These are phyloP conservation scores for Penicillium chermesinum DNA, from an alignment of 495 filamentous ascomycete genomes.

Conservation along the genomic window DNA sequence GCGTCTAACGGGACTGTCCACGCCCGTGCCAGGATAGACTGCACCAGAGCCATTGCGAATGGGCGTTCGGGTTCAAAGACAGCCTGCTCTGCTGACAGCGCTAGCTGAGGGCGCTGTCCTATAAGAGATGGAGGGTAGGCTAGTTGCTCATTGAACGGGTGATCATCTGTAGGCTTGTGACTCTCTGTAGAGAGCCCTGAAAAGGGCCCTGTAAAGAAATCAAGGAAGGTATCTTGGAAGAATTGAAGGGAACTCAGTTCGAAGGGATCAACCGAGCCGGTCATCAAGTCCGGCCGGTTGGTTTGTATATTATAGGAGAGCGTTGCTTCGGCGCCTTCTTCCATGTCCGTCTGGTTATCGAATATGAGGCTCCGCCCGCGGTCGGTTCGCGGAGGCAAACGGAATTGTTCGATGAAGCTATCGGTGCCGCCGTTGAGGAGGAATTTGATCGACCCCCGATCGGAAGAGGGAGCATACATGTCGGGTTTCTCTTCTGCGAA, in stretches of 20 bases:
- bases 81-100: conserved; percentile 14
- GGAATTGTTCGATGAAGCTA: conserved; percentile 42
- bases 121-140: conserved; percentile 15
- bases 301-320: conserved; percentile 17
- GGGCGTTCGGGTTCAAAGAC: conserved; percentile 33
- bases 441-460: conserved; percentile 46
- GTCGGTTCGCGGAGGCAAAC: conserved; percentile 39
- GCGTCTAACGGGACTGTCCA: conserved; percentile 34
- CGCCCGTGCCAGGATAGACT: conserved; percentile 32
- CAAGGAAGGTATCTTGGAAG: conserved; percentile 38
- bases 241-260: conserved; percentile 27
- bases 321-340: conserved; percentile 14
- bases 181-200: conserved; percentile 23
- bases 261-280: conserved; percentile 18
- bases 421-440: conserved; percentile 44
- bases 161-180: too few species aligned
- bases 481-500: conserved; percentile 20
- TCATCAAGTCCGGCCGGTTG: conserved; percentile 12
- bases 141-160: conserved; percentile 18
- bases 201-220: conserved; percentile 42
- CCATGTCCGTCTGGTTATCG: conserved; percentile 20
- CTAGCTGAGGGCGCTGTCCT: conserved; percentile 14
- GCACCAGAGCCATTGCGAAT: conserved; percentile 34
- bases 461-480: conserved; percentile 25
- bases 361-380: conserved; percentile 31